phyloP scores from a whole-genome alignment of 2,329 filamentous ascomycete species.

The Neonectria neomacrospora region DNA sequence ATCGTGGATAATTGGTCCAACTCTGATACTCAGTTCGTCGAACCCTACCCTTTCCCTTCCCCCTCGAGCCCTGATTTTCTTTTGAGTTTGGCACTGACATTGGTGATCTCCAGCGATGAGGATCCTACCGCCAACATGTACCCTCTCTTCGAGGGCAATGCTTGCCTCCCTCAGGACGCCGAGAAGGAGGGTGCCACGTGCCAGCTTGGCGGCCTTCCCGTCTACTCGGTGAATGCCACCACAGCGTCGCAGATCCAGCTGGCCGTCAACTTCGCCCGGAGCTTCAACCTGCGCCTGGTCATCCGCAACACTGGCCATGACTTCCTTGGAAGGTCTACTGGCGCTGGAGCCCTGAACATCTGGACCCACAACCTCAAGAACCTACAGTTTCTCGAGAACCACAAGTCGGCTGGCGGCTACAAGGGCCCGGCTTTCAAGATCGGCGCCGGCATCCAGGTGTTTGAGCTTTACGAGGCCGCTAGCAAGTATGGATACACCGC shows the following conservation, averaged over 20 bases:
- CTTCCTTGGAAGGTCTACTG: slow-evolving; percentile 66
- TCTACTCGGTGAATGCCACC: slow-evolving; percentile 54
- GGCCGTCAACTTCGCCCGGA: slow-evolving; percentile 58
- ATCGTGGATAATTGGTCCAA: slow-evolving; percentile 44
- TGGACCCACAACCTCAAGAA: slow-evolving; percentile 67
- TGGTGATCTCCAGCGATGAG: slow-evolving; percentile 32
- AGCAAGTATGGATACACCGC: slow-evolving; percentile 58
- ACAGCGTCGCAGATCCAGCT: slow-evolving; percentile 57
- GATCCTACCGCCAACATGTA: slow-evolving; percentile 44
- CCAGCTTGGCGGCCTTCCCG: slow-evolving; percentile 54
- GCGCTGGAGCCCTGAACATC: slow-evolving; percentile 64
- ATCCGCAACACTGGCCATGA: slow-evolving; percentile 62
- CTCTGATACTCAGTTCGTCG: slow-evolving; percentile 33
- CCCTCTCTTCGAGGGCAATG: slow-evolving; percentile 52
- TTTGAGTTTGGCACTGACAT: slow-evolving; percentile 1
- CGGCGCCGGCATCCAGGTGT: slow-evolving; percentile 64
- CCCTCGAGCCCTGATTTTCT: not conserved
- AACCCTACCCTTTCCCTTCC: not conserved
- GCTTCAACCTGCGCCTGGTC: slow-evolving; percentile 56
- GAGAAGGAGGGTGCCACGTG: slow-evolving; percentile 42
- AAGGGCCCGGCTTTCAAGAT: slow-evolving; percentile 63
- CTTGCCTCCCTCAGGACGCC: slow-evolving; percentile 48
- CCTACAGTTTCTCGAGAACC: slow-evolving; percentile 38
- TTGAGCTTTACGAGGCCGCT: slow-evolving; percentile 63
- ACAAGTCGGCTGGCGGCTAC: slow-evolving; percentile 45